phyloP scores from a whole-genome alignment of 1,284 basidiomycete species.

The Tausonia pullulans region DNA sequence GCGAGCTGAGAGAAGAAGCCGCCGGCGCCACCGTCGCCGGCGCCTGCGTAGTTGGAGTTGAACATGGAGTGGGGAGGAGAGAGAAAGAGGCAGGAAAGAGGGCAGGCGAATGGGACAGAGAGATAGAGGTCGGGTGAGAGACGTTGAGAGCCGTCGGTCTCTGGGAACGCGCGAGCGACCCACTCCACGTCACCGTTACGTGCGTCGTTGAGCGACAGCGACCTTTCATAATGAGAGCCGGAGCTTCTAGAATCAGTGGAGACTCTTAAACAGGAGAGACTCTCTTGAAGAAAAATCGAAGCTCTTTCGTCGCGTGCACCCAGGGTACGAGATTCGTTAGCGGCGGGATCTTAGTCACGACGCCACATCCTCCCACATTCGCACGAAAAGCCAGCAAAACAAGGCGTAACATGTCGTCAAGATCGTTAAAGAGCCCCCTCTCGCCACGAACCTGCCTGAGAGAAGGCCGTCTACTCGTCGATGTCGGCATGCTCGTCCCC shows the following conservation, averaged over 20 bases:
- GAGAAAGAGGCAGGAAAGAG: background rate
- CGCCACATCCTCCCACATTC: background rate
- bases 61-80: constrained; percentile 1
- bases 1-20: constrained; percentile 12
- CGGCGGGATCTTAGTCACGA: no score
- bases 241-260: no score
- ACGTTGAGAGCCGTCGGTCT: background rate
- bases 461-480: constrained; percentile 3
- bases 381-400: background rate
- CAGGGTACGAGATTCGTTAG: no score
- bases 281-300: no score
- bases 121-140: background rate
- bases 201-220: no score
- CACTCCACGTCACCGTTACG: no score
- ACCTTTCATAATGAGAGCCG: no score
- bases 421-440: background rate
- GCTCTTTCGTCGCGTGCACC: no score
- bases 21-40: constrained; percentile 1
- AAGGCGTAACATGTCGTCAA: background rate
- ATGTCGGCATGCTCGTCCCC: constrained; percentile 4
- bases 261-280: no score
- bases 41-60: constrained; percentile 7
- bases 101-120: background rate
- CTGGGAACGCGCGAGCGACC: no score
- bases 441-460: background rate